A percentile compares a stretch with the other conserved stretches of the same genome.
These are phyloP conservation scores for Neurospora sp. DNA, from an alignment of 495 filamentous ascomycete species.

Conservation along the genomic window DNA sequence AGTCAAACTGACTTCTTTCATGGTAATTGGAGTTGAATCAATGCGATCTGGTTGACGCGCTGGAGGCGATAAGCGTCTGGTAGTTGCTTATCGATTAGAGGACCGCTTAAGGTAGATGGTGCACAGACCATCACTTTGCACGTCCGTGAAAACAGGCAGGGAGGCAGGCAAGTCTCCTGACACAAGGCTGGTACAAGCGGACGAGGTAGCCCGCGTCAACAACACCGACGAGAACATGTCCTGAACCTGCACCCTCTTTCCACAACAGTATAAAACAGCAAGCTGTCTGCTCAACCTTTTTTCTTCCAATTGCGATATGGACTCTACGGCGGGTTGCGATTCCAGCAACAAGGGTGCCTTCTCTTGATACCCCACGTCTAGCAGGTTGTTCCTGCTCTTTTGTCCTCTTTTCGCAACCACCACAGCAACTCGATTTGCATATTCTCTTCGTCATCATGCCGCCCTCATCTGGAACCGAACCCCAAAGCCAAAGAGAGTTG, in stretches of 20 bases:
- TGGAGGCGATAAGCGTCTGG: neutral
- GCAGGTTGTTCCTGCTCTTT: neutral
- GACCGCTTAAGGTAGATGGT: neutral
- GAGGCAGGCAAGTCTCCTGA: neutral
- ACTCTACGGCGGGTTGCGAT: neutral
- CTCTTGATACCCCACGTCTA: neutral
- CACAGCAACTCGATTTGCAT: neutral
- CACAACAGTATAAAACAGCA: neutral
- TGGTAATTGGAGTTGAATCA: neutral
- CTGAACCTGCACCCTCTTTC: neutral
- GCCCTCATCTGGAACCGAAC: neutral
- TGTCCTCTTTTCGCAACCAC: neutral
- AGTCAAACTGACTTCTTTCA: neutral
- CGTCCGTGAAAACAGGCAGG: neutral
- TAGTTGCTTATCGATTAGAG: neutral
- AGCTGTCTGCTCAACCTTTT: neutral
- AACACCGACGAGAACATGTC: neutral
- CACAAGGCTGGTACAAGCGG: neutral
- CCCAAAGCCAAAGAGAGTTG: neutral
- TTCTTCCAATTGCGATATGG: neutral
- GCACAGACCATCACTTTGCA: neutral
- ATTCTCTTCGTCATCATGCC: neutral
- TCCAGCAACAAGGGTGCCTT: neutral
- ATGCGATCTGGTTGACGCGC: neutral
- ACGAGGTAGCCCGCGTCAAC: neutral